Evolutionary conservation across 2,329 filamentous ascomycete species (phyloP).

Genomic region (Ambrosiella beaveri): DNA sequence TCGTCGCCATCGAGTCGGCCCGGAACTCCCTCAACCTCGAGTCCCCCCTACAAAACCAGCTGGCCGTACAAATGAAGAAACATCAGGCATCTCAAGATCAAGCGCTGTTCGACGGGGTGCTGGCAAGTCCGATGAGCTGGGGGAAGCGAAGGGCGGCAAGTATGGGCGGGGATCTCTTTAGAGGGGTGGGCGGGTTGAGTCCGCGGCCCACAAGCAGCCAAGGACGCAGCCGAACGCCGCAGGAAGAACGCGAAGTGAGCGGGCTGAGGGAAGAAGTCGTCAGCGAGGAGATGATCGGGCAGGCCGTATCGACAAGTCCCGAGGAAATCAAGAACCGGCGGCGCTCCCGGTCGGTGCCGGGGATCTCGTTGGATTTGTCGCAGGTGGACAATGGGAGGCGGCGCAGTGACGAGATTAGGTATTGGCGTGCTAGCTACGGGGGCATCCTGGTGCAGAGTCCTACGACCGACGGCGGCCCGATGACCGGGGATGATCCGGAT

Average conservation of each 20-base stretch:
- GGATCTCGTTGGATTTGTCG: slow-evolving; percentile 26
- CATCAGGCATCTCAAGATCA: slow-evolving; percentile 11
- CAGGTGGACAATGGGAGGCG: slow-evolving; percentile 22
- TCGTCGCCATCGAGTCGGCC: slow-evolving; percentile 33
- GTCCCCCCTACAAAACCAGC: background rate
- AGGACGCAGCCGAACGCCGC: slow-evolving; percentile 27
- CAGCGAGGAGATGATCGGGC: slow-evolving; percentile 19
- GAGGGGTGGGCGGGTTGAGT: slow-evolving; percentile 28
- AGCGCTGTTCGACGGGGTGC: background rate
- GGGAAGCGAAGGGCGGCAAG: slow-evolving; percentile 9
- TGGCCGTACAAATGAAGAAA: background rate
- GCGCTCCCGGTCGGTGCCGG: slow-evolving; percentile 42
- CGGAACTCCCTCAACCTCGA: slow-evolving; percentile 37
- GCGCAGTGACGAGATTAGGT: slow-evolving; percentile 45
- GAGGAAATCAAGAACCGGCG: slow-evolving; percentile 28
- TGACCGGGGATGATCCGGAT: slow-evolving; percentile 20
- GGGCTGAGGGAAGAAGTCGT: slow-evolving; percentile 19
- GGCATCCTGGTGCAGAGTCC: slow-evolving; percentile 31
- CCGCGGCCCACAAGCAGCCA: slow-evolving; percentile 45
- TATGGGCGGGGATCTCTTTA: slow-evolving; percentile 13
- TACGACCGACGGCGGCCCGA: slow-evolving; percentile 22
- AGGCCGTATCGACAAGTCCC: slow-evolving; percentile 29
- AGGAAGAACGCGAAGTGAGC: slow-evolving; percentile 21
- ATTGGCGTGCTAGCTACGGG: slow-evolving; percentile 42
- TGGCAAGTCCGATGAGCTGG: background rate